phyloP scores from a whole-genome alignment of 2,329 filamentous ascomycete species.

The Fusarium metavorans region DNA sequence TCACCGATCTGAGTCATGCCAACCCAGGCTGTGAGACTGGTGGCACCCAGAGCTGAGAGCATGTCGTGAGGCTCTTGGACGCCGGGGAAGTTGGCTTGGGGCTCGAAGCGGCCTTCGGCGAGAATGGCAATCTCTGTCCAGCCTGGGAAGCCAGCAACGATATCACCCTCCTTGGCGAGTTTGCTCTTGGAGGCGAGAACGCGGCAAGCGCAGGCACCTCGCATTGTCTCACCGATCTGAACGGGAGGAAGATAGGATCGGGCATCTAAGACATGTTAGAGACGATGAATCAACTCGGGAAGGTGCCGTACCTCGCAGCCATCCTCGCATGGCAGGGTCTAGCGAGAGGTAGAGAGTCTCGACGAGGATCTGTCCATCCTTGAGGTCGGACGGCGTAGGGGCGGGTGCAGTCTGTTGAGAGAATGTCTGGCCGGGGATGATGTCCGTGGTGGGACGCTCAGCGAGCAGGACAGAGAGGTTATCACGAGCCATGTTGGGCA shows the following conservation, averaged over 20 bases:
- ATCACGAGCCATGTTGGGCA: constrained; percentile 54
- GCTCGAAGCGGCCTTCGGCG: constrained; percentile 62
- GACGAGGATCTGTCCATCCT: constrained; percentile 74
- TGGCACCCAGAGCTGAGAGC: constrained; percentile 72
- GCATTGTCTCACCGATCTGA: constrained; percentile 76
- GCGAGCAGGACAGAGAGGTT: constrained; percentile 69
- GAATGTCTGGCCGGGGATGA: constrained; percentile 77
- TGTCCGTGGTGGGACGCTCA: constrained; percentile 69
- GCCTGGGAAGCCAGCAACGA: constrained; percentile 67
- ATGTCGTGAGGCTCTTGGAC: constrained; percentile 66
- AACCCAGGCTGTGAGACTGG: constrained; percentile 81
- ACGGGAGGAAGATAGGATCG: constrained; percentile 77
- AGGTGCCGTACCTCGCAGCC: constrained; percentile 66
- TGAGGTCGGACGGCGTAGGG: constrained; percentile 64
- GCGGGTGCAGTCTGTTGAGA: constrained; percentile 62
- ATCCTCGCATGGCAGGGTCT: constrained; percentile 82
- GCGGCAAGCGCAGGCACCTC: constrained; percentile 69
- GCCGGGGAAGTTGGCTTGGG: constrained; percentile 54
- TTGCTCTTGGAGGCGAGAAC: constrained; percentile 71
- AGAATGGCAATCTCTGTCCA: constrained; percentile 77
- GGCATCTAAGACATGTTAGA: constrained; percentile 48
- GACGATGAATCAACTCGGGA: neutral
- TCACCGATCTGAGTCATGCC: constrained; percentile 77
- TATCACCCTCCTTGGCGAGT: constrained; percentile 67
- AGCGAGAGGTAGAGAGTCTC: constrained; percentile 74